These are phyloP conservation scores for Trichoderma orchidacearum DNA, from an alignment of 495 filamentous ascomycete species.

Conservation along the genomic window DNA sequence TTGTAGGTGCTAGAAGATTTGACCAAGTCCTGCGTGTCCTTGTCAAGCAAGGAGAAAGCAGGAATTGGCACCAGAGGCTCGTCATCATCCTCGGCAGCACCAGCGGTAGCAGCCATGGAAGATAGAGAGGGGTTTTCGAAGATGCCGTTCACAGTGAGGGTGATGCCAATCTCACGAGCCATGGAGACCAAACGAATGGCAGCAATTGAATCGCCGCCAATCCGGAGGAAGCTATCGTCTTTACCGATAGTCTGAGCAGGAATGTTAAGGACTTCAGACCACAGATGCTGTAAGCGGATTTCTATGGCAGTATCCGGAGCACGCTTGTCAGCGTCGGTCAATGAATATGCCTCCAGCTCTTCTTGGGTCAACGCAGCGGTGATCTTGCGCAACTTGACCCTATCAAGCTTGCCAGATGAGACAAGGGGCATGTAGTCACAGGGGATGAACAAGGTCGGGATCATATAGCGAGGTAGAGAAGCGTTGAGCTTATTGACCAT, in stretches of 20 bases:
- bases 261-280: neutral
- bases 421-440: neutral
- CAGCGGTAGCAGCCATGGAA: neutral
- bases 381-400: slow-evolving; percentile 29
- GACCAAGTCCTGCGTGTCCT: neutral
- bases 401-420: slow-evolving; percentile 44
- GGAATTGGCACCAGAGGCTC: neutral
- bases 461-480: slow-evolving; percentile 8
- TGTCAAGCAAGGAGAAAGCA: neutral
- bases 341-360: slow-evolving; percentile 20
- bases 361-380: slow-evolving; percentile 22
- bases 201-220: slow-evolving; percentile 1
- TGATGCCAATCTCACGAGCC: neutral
- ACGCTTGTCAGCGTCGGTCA: slow-evolving; percentile 9
- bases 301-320: neutral
- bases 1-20: neutral
- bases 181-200: neutral
- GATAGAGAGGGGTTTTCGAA: neutral
- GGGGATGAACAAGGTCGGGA: slow-evolving; percentile 6
- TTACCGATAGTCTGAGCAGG: slow-evolving; percentile 17
- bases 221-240: slow-evolving; percentile 37
- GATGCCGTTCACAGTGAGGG: neutral
- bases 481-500: neutral
- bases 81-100: neutral
- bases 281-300: neutral